A percentile compares a stretch with the other conserved stretches of the same genome.
phyloP scores from a whole-genome alignment of 139 green algal species.

The Chloropicon primus region DNA sequence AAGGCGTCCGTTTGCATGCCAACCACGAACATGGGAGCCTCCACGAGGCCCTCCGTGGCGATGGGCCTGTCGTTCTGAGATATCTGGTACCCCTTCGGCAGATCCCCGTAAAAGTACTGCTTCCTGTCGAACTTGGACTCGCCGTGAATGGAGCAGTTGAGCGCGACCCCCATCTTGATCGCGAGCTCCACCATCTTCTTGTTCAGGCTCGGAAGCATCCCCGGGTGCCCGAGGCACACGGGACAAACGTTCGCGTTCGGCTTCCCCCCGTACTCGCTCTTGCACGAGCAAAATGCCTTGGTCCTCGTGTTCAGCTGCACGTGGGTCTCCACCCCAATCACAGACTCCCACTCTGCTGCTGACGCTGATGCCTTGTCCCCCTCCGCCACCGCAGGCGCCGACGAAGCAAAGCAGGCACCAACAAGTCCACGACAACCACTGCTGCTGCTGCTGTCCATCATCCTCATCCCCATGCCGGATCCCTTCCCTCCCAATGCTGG shows the following conservation, averaged over 20 bases:
- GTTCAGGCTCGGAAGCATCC: constrained; percentile 76
- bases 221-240: constrained; percentile 87
- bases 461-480: too few relatives aligned
- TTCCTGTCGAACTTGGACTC: constrained; percentile 95
- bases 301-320: constrained; percentile 86
- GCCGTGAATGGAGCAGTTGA: constrained; percentile 54
- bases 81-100: constrained; percentile 86
- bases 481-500: too few relatives aligned
- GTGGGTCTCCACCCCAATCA: constrained; percentile 97
- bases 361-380: not conserved
- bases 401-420: not conserved
- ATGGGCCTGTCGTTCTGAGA: constrained; percentile 83
- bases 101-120: constrained; percentile 98
- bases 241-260: constrained; percentile 89
- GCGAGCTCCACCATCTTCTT: constrained; percentile 48
- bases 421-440: too few relatives aligned
- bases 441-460: too few relatives aligned
- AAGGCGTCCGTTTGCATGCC: not conserved
- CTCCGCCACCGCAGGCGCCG: not conserved
- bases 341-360: constrained; percentile 59
- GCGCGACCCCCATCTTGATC: constrained; percentile 64
- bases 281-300: constrained; percentile 92
- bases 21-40: not conserved
- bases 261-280: constrained; percentile 64
- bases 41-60: constrained; percentile 18